Conservation (phyloP, 2,329 filamentous ascomycete species). For the Xylaria sp. region DNA sequence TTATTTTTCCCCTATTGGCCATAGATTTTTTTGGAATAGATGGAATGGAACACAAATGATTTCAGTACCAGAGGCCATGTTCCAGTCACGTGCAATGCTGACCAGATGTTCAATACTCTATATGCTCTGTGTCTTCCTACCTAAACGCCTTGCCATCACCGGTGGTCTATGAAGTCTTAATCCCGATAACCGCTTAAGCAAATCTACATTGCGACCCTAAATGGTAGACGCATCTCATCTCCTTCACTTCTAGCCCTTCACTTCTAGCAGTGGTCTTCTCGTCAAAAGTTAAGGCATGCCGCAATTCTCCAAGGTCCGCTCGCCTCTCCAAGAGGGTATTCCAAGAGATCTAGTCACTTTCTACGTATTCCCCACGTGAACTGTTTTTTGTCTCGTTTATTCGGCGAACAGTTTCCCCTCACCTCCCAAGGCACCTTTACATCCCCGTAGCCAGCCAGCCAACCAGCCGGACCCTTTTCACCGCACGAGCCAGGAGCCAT, state of each 20-base stretch:
- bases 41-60: slow-evolving; percentile 37
- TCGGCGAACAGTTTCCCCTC: too few relatives aligned
- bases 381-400: not conserved
- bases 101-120: slow-evolving; percentile 27
- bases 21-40: slow-evolving; percentile 43
- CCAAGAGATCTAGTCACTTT: not conserved
- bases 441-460: slow-evolving; percentile 12
- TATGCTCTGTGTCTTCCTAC: slow-evolving; percentile 25
- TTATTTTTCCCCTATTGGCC: slow-evolving; percentile 5
- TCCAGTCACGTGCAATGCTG: slow-evolving; percentile 1
- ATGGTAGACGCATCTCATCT: slow-evolving; percentile 15
- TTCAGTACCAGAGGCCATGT: slow-evolving; percentile 29
- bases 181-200: slow-evolving; percentile 4
- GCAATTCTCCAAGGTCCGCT: not conserved
- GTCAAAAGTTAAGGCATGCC: not conserved
- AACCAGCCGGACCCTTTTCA: slow-evolving; percentile 1
- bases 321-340: not conserved
- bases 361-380: not conserved
- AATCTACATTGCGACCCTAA: slow-evolving; percentile 1
- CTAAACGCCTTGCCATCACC: slow-evolving; percentile 34
- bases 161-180: slow-evolving; percentile 30
- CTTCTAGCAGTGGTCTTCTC: not conserved
- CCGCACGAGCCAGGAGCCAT: slow-evolving; percentile 50
- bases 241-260: not conserved
- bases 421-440: not conserved